Conservation (phyloP, 2,329 filamentous ascomycete species). For the Curvularia eragrostidis region DNA sequence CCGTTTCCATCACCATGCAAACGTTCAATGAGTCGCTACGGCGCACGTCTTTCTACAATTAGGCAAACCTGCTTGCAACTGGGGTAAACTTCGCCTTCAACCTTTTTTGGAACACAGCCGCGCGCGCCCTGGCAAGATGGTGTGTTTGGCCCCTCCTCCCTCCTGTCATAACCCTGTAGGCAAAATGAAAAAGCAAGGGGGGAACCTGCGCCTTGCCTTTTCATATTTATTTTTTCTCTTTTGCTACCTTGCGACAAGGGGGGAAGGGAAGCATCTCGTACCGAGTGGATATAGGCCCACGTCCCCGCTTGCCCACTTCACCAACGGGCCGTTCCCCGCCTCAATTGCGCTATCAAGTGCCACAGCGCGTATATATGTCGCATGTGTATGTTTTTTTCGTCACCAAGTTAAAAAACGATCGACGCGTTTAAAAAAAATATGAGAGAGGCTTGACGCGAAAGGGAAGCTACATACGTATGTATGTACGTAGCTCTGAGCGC, state of each 20-base stretch:
- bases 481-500: background rate
- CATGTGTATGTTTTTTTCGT: background rate
- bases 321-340: conserved; percentile 8
- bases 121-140: background rate
- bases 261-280: background rate
- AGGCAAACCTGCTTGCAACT: background rate
- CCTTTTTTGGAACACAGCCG: background rate
- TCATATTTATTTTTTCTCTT: background rate
- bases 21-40: background rate
- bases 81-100: background rate
- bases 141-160: background rate
- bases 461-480: background rate
- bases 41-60: background rate
- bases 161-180: background rate
- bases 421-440: background rate
- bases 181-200: background rate
- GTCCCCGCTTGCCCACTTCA: background rate
- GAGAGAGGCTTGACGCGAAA: background rate
- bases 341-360: background rate
- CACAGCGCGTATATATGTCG: background rate
- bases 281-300: background rate
- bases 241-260: background rate
- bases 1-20: background rate
- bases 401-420: background rate
- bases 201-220: background rate